A percentile compares a stretch with the other conserved stretches of the same genome.
Evolutionary conservation across 306 rosid species (phyloP).

Genomic region (Vigna reflexopilosa): DNA sequence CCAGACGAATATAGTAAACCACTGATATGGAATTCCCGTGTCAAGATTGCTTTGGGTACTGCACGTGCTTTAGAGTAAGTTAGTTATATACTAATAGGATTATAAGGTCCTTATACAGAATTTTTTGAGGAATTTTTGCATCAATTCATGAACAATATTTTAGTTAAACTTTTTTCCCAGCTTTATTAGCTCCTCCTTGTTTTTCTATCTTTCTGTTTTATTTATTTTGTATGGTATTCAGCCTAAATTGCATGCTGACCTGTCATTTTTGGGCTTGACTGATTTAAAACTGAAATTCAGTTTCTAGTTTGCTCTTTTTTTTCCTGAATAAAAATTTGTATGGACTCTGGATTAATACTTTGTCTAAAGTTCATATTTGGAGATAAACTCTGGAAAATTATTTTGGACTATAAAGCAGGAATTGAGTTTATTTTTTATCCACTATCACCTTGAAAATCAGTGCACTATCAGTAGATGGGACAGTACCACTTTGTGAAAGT

Average conservation of each 20-base stretch:
- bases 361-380: not conserved
- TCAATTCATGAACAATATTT: constrained; percentile 25
- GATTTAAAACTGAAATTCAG: not conserved
- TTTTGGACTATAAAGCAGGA: not conserved
- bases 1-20: constrained; percentile 89
- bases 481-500: constrained; percentile 5
- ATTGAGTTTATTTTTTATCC: not conserved
- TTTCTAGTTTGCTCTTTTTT: not conserved
- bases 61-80: constrained; percentile 98
- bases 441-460: constrained; percentile 1
- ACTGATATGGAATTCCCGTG: constrained; percentile 93
- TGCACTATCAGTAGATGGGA: constrained; percentile 1
- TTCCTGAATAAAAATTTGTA: not conserved
- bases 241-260: constrained; percentile 11
- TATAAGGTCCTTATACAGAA: constrained; percentile 13
- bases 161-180: not conserved
- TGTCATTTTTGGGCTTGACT: constrained; percentile 18
- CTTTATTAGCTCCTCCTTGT: constrained; percentile 20
- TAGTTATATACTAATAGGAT: constrained; percentile 44
- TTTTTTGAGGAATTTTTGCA: constrained; percentile 22
- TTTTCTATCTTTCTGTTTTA: constrained; percentile 8
- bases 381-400: constrained; percentile 27
- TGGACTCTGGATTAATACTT: constrained; percentile 11
- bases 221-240: constrained; percentile 15
- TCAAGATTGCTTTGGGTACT: constrained; percentile 96